Evolutionary conservation across 2,329 filamentous ascomycete genomes (phyloP), one percentile per base, ranked within the genome.

Genomic region (Dendrostoma leiphaemia): DNA sequence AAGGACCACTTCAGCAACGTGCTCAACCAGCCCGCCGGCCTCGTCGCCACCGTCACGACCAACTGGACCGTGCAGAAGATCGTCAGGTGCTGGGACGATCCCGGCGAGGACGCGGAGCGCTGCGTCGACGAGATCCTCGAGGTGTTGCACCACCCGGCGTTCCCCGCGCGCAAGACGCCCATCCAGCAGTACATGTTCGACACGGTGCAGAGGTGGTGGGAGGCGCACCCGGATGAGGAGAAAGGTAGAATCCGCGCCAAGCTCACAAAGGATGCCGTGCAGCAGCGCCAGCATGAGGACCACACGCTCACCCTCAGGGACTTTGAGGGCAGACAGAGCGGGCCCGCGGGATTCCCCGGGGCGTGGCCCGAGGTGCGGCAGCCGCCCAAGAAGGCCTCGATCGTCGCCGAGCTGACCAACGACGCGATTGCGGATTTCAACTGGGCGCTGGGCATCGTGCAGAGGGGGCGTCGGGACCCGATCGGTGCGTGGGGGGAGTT

Each of bases 81-180:
- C 26, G 75, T 90, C 24, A 86, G 85, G 63, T 86, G 85, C 34
- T 89, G 85, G 84, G 83, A 90, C 58, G 78, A 89, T 62, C 77
- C 80, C 1, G 77, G 83, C 40, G 74, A 87, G 3, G 76, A 83
- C 0, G 81, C 85, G 15, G 73, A 87, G 8, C 76, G 83, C 62
- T 81, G 88, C 2, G 69, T 89, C 35, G 70, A 83, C 48, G 84
- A 89, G 56, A 80, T 86, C 49, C 67, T 82, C 37, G 74, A 76
- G 6, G 78, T 87, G 9, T 85, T 90, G 69, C 86, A 90, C 64
- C 86, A 90, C 63, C 86, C 86, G 1, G 82, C 82, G 0, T 70
- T 85, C 21, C 79, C 66, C 50, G 44, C 60, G 53, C 61, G 50
- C 51, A 85, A 44, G 77, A 87, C 62, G 71, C 74, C 61, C 67